Conservation (phyloP, 2,329 filamentous ascomycete species). For the Xylaria arbuscula region DNA sequence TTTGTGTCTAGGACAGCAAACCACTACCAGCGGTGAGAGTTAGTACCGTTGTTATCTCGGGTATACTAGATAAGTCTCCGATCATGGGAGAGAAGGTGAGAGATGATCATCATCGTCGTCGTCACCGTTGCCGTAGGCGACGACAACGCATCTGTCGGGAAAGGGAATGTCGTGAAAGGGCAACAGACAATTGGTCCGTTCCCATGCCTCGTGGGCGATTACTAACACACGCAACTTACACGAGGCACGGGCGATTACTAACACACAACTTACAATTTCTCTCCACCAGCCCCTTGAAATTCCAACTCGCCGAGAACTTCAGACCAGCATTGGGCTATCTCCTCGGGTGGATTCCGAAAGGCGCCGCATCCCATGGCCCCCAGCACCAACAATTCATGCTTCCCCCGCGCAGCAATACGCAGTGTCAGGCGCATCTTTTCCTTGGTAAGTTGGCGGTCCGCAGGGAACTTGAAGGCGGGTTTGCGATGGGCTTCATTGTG, state of each 20-base stretch:
- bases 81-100: neutral
- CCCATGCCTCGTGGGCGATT: too few species aligned
- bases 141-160: too few species aligned
- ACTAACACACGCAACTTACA: too few species aligned
- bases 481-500: constrained; percentile 14
- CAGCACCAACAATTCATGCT: constrained; percentile 70
- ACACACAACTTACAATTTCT: constrained; percentile 35
- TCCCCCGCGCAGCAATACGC: constrained; percentile 66
- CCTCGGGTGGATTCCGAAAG: constrained; percentile 69
- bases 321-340: constrained; percentile 71
- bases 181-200: neutral
- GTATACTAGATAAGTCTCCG: neutral
- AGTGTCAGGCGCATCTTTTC: constrained; percentile 72
- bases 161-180: too few species aligned
- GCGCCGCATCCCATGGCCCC: constrained; percentile 77
- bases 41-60: neutral
- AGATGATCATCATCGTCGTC: neutral
- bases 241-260: too few species aligned
- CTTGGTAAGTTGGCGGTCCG: constrained; percentile 66
- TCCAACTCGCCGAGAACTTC: constrained; percentile 70
- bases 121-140: too few species aligned
- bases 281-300: constrained; percentile 72
- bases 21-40: constrained; percentile 59
- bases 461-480: constrained; percentile 53
- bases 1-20: constrained; percentile 69